Base-by-base conservation (phyloP, 352 stramenopile species). In the Globisporangium nagaii region DNA sequence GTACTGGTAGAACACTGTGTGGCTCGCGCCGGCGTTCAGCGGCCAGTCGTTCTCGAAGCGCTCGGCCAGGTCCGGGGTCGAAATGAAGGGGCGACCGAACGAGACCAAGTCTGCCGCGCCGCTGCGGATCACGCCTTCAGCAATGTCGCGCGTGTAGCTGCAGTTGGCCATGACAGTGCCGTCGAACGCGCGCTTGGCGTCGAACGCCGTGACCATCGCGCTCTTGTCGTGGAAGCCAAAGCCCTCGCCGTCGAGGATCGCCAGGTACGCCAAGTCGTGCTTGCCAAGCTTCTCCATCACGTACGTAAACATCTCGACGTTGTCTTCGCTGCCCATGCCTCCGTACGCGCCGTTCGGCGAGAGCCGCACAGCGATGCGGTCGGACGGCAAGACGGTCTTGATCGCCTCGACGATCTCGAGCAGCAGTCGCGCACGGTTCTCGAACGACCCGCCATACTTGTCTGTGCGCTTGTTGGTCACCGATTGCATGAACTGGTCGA, bases 401-500 rank as follows among this genome's bases (percentile, higher is more conserved):
- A 78, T 22, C 2, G 59, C 59, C 61, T 80, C 57, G 61, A 90
- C 15, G 56, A 79, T 53, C 60, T 86, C 67, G 7, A 64, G 55
- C 35, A 88, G 58, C 17, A 92, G 65, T 19, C 66, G 61, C 28
- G 60, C 54, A 11, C 81, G 72, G 53, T 89, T 90, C 46, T 90
- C 79, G 22, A 78, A 58, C 34, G 43, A 73, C 28, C 81, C 81
- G 28, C 79, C 81, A 44, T 91, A 91, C 44, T 75, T 53, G 64
- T 90, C 81, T 5, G 58, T 82, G 37, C 75, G 69, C 20, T 66
- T 58, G 64, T 95, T 95, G 40, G 63, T 55, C 15, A 34, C 65
- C 28, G 56, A 57, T 52, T 86, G 67, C 11, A 95, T 58, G 58
- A 91, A 90, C 57, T 90, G 62, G 58, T 95, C 79, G 45, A 96